Evolutionary conservation across 371 early-diverging fungal species (phyloP), one percentile per base, ranked within the genome.

Genomic region (Lichtheimia ramosa): DNA sequence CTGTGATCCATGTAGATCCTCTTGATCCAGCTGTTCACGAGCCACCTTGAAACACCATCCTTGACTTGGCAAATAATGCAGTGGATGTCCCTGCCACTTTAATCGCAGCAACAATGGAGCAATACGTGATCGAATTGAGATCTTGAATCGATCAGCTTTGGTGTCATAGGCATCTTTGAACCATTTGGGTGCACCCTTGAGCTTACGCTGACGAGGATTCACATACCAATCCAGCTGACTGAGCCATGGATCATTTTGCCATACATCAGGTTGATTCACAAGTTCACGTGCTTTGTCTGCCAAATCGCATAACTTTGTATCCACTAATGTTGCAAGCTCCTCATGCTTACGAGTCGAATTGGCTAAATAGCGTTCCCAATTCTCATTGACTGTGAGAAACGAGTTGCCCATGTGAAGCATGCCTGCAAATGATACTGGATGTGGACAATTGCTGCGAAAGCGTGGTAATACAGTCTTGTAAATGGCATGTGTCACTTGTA

Each of bases 391-490:
- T 0, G 98, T 90, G 64, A 98, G 68, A 67, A 92, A 94, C 1
- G 89, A 84, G 40, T 83, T 89, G 3, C 92, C 91, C 95, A 98
- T 96, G 51, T 89, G 83, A 18, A 96, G 63, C 74, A 93, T 90
- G 3, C 98, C 98, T 0, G 91, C 90, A 75, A 97, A 94, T 4
- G 96, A 93, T 23, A 89, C 94, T 2, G 96, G 96, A 63, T 97
- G 93, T 8, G 97, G 96, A 64, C 96, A 96, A 50, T 92, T 93
- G 12, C 75, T 50, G 15, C 82, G 68, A 68, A 87, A 98, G 28
- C 74, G 71, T 6, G 93, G 91, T 0, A 90, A 86, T 2, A 94
- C 84, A 5, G 62, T 61, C 48, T 74, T 73, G 59, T 88, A 96
- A 4, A 97, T 83, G 23, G 70, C 61, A 43, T 89, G 89, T 0